Evolutionary conservation across 441 rosid genomes (phyloP).

Genomic region (Isatis lusitanica): DNA sequence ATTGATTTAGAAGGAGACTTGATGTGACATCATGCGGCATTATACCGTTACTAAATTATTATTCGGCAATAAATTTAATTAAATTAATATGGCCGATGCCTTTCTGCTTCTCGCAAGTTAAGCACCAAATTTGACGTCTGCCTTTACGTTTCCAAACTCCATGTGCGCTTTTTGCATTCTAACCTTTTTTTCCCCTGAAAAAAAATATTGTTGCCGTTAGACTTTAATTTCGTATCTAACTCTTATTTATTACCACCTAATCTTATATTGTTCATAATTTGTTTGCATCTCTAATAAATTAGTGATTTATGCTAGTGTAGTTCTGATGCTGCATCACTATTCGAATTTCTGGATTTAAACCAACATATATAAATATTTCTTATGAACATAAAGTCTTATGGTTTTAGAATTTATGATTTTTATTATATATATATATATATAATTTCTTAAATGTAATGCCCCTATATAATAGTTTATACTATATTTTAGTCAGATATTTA

Average conservation of each 20-base stretch:
- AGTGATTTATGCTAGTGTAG: neutral
- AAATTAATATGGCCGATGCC: constrained; percentile 33
- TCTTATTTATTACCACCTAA: constrained; percentile 18
- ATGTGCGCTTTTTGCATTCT: constrained; percentile 35
- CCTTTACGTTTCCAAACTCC: constrained; percentile 44
- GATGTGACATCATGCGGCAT: constrained; percentile 15
- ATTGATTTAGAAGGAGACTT: constrained; percentile 4
- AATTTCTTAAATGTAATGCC: neutral
- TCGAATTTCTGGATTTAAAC: neutral
- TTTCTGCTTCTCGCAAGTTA: constrained; percentile 42
- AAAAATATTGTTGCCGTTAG: constrained; percentile 28
- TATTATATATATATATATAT: neutral
- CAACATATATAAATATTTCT: neutral
- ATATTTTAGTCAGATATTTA: neutral
- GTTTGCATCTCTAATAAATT: neutral
- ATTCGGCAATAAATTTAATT: neutral
- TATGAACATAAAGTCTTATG: neutral
- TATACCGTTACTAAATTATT: constrained; percentile 9
- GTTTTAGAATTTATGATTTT: neutral
- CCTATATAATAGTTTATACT: neutral
- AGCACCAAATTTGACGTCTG: constrained; percentile 37
- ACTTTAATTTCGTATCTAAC: constrained; percentile 31
- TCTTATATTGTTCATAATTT: neutral
- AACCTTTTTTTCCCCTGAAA: neutral
- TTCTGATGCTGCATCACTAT: neutral